Base-by-base conservation (phyloP, 495 filamentous ascomycete genomes). In the Aspergillus funiculosus region DNA sequence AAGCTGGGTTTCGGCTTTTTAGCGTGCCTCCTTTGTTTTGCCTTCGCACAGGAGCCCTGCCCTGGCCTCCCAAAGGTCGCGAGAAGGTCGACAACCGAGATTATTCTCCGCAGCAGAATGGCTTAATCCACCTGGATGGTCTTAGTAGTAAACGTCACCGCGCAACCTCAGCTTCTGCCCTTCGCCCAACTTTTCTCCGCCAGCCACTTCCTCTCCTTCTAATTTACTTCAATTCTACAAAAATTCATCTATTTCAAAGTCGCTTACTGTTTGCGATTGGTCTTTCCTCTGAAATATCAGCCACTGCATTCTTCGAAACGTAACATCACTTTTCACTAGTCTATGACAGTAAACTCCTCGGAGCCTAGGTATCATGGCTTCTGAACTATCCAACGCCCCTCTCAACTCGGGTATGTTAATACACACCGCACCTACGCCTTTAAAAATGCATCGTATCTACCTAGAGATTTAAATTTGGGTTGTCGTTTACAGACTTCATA, bases 91-190 rank as follows among this genome's bases (percentile, higher is more conserved):
- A 43, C 34, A 42, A 28, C 51, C 44, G 47, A 52, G 50, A 55
- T 55, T 59, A 48, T 56, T 48, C 53, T 54, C 48, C 46, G 26
- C 40, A 28, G 30, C 48, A 43, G 56, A 64, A 50, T 38, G 50
- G 46, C 49, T 57, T 58, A 66, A 57, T 50, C 54, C 50, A 53
- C 19, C 46, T 51, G 47, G 53, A 35, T 42, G 28, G 28, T 43
- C 52, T 61, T 61, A 63, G 60, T 61, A 63, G 60, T 63, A 58
- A 64, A 67, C 64, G 64, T 67, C 64, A 69, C 62, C 52, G 59
- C 59, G 61, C 62, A 61, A 67, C 62, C 60, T 67, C 64, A 61
- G 45, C 44, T 63, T 46, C 42, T 37, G 24, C 26, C 39, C 36
- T 43, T 45, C 46, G 10, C 21, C 9, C 36, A 29, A 38, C 29